These are phyloP conservation scores for Asclepias syriaca DNA, from an alignment of 257 asterid genomes.

Conservation along the genomic window DNA sequence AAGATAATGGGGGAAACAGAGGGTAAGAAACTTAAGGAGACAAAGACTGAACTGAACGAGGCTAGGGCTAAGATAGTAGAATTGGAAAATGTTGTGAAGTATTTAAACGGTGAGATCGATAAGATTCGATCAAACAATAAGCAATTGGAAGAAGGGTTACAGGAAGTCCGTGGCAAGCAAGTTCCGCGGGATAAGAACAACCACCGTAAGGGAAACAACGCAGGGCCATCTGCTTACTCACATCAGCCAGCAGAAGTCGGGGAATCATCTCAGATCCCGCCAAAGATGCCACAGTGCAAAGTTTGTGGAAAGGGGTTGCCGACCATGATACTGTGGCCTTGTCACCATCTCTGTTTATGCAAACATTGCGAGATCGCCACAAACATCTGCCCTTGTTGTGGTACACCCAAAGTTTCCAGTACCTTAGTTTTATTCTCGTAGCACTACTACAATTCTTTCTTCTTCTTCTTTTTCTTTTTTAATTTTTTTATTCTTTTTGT, in stretches of 20 bases:
- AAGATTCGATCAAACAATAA: background rate
- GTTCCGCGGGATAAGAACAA: background rate
- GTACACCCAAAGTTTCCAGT: constrained; percentile 2
- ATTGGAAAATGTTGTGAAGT: background rate
- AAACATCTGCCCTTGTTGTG: constrained; percentile 44
- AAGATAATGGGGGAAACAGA: constrained; percentile 18
- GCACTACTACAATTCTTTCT: background rate
- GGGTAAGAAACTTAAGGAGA: constrained; percentile 22
- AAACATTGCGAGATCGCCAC: constrained; percentile 16
- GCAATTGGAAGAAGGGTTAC: constrained; percentile 23
- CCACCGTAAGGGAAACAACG: background rate
- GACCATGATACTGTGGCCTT: constrained; percentile 42
- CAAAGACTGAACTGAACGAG: constrained; percentile 9
- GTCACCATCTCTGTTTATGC: constrained; percentile 54
- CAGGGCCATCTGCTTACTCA: background rate
- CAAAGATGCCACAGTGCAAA: constrained; percentile 27
- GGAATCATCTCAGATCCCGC: constrained; percentile 21
- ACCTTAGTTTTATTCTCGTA: constrained; percentile 22
- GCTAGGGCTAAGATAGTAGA: background rate
- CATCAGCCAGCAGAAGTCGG: constrained; percentile 23
- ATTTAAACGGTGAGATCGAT: constrained; percentile 15
- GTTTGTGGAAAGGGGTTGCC: constrained; percentile 33
- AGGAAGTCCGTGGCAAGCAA: background rate
- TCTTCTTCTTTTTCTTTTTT: background rate
- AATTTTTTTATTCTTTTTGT: background rate